A percentile compares a stretch with the other conserved stretches of the same genome.
These are phyloP conservation scores for Lagerstroemia speciosa DNA, from an alignment of 345 rosid genomes.

Conservation along the genomic window DNA sequence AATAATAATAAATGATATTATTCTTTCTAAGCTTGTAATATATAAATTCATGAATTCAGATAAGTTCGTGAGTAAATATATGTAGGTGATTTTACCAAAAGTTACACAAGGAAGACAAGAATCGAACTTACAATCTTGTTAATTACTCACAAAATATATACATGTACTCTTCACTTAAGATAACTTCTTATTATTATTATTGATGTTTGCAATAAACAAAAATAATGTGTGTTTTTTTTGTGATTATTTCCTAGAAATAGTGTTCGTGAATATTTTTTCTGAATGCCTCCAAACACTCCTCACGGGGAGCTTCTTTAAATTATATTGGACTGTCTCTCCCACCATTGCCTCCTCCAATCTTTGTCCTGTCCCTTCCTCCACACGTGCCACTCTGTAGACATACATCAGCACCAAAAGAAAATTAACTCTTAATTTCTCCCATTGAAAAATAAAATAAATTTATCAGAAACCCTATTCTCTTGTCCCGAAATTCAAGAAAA, in stretches of 20 bases:
- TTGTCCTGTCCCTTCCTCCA: slow-evolving; percentile 27
- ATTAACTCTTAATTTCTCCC: neutral
- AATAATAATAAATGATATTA: too few relatives aligned
- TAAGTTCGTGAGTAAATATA: too few relatives aligned
- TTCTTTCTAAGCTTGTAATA: too few relatives aligned
- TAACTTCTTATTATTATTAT: too few relatives aligned
- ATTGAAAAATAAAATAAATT: neutral
- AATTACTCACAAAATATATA: neutral
- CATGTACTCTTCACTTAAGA: too few relatives aligned
- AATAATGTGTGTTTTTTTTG: neutral
- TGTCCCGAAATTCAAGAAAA: neutral
- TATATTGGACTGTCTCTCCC: slow-evolving; percentile 1
- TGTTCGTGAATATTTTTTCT: slow-evolving; percentile 9
- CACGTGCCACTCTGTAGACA: slow-evolving; percentile 23
- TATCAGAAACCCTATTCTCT: neutral
- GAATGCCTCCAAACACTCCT: slow-evolving; percentile 50
- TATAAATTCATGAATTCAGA: too few relatives aligned
- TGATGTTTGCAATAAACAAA: too few relatives aligned
- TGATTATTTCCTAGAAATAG: neutral
- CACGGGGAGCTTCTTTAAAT: slow-evolving; percentile 33
- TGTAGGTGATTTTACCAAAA: too few relatives aligned
- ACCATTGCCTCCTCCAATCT: slow-evolving; percentile 10
- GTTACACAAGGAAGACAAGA: too few relatives aligned
- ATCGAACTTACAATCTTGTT: neutral
- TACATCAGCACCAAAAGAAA: neutral